Percentiles rank a stretch among this genome's conserved stretches.
phyloP scores from a whole-genome alignment of 2,329 filamentous ascomycete species.

The Triangularia setosa region DNA sequence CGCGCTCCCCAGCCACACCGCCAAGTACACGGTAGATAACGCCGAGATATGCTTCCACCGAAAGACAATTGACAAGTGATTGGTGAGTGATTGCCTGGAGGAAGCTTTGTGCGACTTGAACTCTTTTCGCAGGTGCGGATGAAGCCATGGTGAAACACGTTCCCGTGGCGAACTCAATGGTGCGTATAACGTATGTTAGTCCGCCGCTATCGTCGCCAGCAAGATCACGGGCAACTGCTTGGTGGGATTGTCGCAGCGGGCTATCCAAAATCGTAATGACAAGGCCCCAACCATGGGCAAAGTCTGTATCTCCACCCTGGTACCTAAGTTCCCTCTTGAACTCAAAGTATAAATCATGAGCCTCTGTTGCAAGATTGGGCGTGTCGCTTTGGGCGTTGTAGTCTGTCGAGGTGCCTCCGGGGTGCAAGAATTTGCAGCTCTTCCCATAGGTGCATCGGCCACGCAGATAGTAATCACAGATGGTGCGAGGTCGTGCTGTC shows the following conservation, averaged over 20 bases:
- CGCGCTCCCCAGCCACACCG: constrained; percentile 31
- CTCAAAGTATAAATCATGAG: neutral
- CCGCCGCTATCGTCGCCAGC: constrained; percentile 13
- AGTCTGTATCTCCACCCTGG: no score
- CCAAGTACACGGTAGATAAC: constrained; percentile 33
- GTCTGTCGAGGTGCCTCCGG: neutral
- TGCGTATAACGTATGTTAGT: neutral
- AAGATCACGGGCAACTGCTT: constrained; percentile 7
- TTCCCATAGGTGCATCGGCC: neutral
- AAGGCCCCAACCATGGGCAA: neutral
- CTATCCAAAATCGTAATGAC: neutral
- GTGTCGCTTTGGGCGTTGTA: no score
- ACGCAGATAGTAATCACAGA: neutral
- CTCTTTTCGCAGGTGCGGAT: no score
- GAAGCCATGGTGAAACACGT: no score
- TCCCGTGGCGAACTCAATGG: neutral
- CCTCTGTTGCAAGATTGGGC: neutral
- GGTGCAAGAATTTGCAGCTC: neutral
- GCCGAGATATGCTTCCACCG: constrained; percentile 36
- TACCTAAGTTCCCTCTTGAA: neutral
- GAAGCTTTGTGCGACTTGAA: no score
- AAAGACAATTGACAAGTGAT: constrained; percentile 33
- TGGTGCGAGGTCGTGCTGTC: no score
- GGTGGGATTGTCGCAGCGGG: neutral
- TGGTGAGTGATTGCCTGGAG: constrained; percentile 35